phyloP scores from a whole-genome alignment of 139 green algal genomes.

The Helicosporidium sp. region DNA sequence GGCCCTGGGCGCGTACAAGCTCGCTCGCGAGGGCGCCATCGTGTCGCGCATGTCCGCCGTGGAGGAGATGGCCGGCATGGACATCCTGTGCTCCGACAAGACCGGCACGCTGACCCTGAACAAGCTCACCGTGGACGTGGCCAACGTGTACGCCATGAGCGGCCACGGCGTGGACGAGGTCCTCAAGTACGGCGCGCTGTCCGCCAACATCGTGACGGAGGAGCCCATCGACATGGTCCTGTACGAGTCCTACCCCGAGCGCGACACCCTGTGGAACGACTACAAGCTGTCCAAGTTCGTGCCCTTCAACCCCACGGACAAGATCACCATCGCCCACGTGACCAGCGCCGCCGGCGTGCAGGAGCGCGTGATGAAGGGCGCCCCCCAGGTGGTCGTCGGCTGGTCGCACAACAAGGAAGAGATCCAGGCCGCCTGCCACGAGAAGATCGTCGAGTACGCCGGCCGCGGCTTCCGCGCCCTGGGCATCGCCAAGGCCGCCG shows the following conservation, averaged over 20 bases:
- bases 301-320: constrained; percentile 73
- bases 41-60: constrained; percentile 67
- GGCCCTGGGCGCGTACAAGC: constrained; percentile 56
- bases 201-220: constrained; percentile 44
- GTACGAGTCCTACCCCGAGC: constrained; percentile 34
- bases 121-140: constrained; percentile 38
- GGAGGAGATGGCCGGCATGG: constrained; percentile 79
- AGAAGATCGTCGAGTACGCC: constrained; percentile 60
- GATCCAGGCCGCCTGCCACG: constrained; percentile 29
- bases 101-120: constrained; percentile 74
- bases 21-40: constrained; percentile 73
- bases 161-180: constrained; percentile 20
- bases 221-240: constrained; percentile 67
- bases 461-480: constrained; percentile 52
- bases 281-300: constrained; percentile 40
- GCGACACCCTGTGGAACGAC: constrained; percentile 19
- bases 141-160: constrained; percentile 10
- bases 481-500: constrained; percentile 40
- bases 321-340: constrained; percentile 49
- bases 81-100: constrained; percentile 82
- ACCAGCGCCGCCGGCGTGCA: constrained; percentile 24
- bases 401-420: constrained; percentile 29
- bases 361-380: constrained; percentile 60
- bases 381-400: constrained; percentile 38
- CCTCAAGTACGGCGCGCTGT: constrained; percentile 42